Percentiles rank a stretch among this genome's conserved stretches.
phyloP scores from a whole-genome alignment of 495 filamentous ascomycete species.

The Pseudomonodictys pantanalensis region DNA sequence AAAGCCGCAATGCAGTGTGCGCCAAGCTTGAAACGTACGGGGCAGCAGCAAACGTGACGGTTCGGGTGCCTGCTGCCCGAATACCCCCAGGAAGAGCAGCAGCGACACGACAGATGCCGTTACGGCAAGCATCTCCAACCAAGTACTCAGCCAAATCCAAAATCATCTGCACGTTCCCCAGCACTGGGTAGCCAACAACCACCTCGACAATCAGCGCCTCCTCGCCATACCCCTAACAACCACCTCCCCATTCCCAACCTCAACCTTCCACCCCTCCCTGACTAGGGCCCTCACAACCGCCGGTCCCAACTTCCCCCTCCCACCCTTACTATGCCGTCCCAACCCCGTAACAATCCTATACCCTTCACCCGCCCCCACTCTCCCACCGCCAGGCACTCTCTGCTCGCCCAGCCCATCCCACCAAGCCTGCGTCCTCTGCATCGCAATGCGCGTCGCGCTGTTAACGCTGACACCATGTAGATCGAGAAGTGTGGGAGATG shows the following conservation, averaged over 20 bases:
- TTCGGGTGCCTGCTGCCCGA: too few relatives aligned
- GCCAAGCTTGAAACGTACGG: too few relatives aligned
- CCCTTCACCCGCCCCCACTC: constrained; percentile 41
- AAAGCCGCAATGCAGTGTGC: too few relatives aligned
- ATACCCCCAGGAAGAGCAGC: too few relatives aligned
- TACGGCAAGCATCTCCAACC: too few relatives aligned
- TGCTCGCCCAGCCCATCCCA: constrained; percentile 71
- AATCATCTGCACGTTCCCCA: background rate
- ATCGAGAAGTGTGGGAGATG: constrained; percentile 59
- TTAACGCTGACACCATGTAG: constrained; percentile 80
- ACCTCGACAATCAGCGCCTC: constrained; percentile 4
- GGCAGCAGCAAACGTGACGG: too few relatives aligned
- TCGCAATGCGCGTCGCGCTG: constrained; percentile 74
- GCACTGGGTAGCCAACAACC: background rate
- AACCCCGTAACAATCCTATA: constrained; percentile 77
- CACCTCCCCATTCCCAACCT: constrained; percentile 63
- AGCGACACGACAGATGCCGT: too few relatives aligned
- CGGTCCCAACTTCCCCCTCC: constrained; percentile 69
- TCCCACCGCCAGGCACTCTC: constrained; percentile 47
- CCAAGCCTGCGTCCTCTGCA: constrained; percentile 66
- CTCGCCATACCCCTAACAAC: constrained; percentile 55
- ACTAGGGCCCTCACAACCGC: constrained; percentile 75
- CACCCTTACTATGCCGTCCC: constrained; percentile 75
- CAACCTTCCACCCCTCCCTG: constrained; percentile 78
- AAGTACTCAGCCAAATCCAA: background rate